Evolutionary conservation across 164 flowering plant species (phyloP), one percentile per base, ranked within the genome.

Genomic region (Chimonanthus salicifolius): DNA sequence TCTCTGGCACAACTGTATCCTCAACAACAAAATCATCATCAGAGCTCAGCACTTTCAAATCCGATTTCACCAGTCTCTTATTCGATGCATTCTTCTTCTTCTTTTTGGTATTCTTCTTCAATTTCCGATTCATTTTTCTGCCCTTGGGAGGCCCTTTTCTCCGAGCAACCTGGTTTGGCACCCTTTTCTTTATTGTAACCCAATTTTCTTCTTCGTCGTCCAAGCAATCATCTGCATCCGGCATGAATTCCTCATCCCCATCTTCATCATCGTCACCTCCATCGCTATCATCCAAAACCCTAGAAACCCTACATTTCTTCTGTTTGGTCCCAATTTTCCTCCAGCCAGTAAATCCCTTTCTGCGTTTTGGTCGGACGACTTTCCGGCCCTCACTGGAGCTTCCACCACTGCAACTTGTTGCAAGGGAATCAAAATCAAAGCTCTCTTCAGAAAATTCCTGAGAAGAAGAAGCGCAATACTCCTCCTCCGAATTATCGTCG

Each of bases 231-330:
- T 85, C 77, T 65, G 80, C 94, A 69, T 85, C 89, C 7, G 82
- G 87, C 2, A 77, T 74, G 54, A 91, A 91, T 68, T 87, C 91
- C 54, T 81, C 88, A 64, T 88, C 94, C 16, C 89, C 89, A 44
- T 85, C 90, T 58, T 85, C 87, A 6, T 83, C 83, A 15, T 81
- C 87, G 6, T 79, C 85, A 70, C 77, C 78, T 3, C 16, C 46
- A 66, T 68, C 68, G 68, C 75, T 78, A 6, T 74, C 79, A 66
- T 74, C 76, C n/a, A 67, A 74, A 74, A 72, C 72, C 72, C 73
- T 48, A 71, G 49, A 62, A 47, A 43, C 58, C 76, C 74, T 67
- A 58, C 70, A 62, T 68, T 60, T 72, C 45, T 62, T 49, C 44
- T 47, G 69, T 43, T 73, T 75, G 50, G 45, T 5, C 60, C 78